Percentiles rank a stretch among this genome's conserved stretches.
phyloP scores from a whole-genome alignment of 1,284 basidiomycete species.

The Ceratobasidium sp. region DNA sequence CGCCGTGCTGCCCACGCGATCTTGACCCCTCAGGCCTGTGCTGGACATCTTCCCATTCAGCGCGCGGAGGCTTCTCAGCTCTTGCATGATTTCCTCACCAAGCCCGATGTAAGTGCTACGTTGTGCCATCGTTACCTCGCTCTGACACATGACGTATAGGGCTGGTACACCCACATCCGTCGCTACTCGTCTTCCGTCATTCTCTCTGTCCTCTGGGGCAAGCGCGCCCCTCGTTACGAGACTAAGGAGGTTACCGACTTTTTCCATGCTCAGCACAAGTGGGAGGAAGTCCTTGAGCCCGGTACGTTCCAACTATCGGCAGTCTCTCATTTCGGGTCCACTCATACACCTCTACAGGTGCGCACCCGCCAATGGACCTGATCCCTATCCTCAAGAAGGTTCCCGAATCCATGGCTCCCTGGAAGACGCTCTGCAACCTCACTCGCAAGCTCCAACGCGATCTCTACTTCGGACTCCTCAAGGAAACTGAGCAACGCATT shows the following conservation, averaged over 20 bases:
- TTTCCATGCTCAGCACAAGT: constrained; percentile 53
- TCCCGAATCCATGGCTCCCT: constrained; percentile 56
- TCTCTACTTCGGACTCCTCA: constrained; percentile 52
- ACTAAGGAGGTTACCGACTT: constrained; percentile 53
- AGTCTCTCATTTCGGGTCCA: no score
- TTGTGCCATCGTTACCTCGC: neutral
- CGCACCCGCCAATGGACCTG: constrained; percentile 55
- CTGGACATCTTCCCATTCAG: constrained; percentile 54
- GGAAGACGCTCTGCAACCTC: constrained; percentile 54
- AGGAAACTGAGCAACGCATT: constrained; percentile 49
- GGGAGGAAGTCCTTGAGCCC: constrained; percentile 54
- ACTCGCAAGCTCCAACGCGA: constrained; percentile 52
- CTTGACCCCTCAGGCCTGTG: constrained; percentile 53
- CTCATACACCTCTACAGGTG: constrained; percentile 32
- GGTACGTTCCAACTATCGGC: constrained; percentile 50
- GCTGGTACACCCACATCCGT: constrained; percentile 53
- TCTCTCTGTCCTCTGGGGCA: constrained; percentile 55
- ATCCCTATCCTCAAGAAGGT: constrained; percentile 58
- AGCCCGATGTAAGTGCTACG: constrained; percentile 54
- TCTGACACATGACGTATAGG: constrained; percentile 48
- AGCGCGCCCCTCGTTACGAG: constrained; percentile 54
- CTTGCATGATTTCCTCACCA: constrained; percentile 55
- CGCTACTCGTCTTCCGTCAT: constrained; percentile 55
- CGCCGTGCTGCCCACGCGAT: constrained; percentile 55
- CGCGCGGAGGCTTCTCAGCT: constrained; percentile 58